A percentile compares a stretch with the other conserved stretches of the same genome.
phyloP scores from a whole-genome alignment of 176 grass and related monocot genomes.

The Eremochloa ophiuroides region DNA sequence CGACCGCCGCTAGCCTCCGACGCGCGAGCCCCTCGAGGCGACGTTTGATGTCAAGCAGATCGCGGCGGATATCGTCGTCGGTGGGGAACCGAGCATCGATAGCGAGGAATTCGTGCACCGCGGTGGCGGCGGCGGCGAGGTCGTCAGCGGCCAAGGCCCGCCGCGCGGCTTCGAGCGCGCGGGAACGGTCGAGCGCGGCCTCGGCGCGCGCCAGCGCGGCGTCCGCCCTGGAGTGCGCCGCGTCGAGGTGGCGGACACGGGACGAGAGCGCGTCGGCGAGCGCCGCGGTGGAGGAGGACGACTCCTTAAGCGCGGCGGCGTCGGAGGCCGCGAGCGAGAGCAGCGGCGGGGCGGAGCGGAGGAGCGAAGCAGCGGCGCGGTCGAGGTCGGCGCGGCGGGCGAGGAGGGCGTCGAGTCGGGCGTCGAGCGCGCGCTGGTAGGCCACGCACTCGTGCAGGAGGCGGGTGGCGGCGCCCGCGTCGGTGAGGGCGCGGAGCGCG shows the following conservation, averaged over 20 bases:
- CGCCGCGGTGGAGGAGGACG: slow-evolving; percentile 51
- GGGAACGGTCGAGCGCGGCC: slow-evolving; percentile 67
- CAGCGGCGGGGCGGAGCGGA: slow-evolving; percentile 64
- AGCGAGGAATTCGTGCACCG: slow-evolving; percentile 62
- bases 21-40: slow-evolving; percentile 68
- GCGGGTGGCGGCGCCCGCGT: slow-evolving; percentile 70
- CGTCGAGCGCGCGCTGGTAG: slow-evolving; percentile 80
- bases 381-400: slow-evolving; percentile 75
- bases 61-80: slow-evolving; percentile 69
- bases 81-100: slow-evolving; percentile 71
- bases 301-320: slow-evolving; percentile 56
- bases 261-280: slow-evolving; percentile 68
- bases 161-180: slow-evolving; percentile 62
- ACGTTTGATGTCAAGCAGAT: slow-evolving; percentile 69
- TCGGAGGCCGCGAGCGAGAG: slow-evolving; percentile 78
- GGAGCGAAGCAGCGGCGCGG: slow-evolving; percentile 53
- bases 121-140: slow-evolving; percentile 51
- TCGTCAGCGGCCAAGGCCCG: slow-evolving; percentile 65
- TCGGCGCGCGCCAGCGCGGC: slow-evolving; percentile 54
- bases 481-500: slow-evolving; percentile 68
- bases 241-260: slow-evolving; percentile 73
- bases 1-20: slow-evolving; percentile 55
- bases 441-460: slow-evolving; percentile 83
- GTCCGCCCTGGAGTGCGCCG: slow-evolving; percentile 58
- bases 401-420: slow-evolving; percentile 65